These are phyloP conservation scores for Pichia sporocuriosa DNA, from an alignment of 805 yeast genomes.

Conservation along the genomic window DNA sequence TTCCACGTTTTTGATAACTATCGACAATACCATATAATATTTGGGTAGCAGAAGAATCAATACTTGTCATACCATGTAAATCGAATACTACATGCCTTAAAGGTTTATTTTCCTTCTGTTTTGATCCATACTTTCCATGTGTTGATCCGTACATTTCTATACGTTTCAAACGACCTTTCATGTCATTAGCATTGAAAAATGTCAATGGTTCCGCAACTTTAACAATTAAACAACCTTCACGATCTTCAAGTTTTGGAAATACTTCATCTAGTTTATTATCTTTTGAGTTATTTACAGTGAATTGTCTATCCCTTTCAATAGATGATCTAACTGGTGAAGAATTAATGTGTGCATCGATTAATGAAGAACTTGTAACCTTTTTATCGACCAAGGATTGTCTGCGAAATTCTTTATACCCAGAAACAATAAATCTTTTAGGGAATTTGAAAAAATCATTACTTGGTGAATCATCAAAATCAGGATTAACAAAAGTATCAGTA, in stretches of 20 bases:
- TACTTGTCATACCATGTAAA: slow-evolving; percentile 70
- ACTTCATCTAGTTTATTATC: background rate
- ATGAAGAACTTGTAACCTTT: background rate
- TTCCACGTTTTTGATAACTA: slow-evolving; percentile 46
- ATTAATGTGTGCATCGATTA: background rate
- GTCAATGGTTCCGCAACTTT: slow-evolving; percentile 85
- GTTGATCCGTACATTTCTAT: slow-evolving; percentile 74
- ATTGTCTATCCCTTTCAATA: background rate
- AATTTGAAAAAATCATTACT: slow-evolving; percentile 9
- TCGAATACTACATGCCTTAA: slow-evolving; percentile 63
- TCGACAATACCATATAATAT: slow-evolving; percentile 55
- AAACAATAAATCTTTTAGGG: slow-evolving; percentile 18
- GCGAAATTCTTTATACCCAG: slow-evolving; percentile 25
- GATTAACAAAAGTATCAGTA: slow-evolving; percentile 58
- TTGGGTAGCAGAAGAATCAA: slow-evolving; percentile 78
- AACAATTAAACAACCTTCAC: slow-evolving; percentile 71
- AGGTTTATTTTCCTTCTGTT: slow-evolving; percentile 30
- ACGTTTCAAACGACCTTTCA: slow-evolving; percentile 58
- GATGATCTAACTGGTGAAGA: background rate
- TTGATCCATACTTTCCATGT: slow-evolving; percentile 61
- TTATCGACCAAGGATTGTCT: slow-evolving; percentile 15
- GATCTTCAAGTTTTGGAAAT: slow-evolving; percentile 32
- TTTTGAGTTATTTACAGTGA: background rate
- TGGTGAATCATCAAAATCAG: slow-evolving; percentile 43
- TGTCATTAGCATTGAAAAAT: slow-evolving; percentile 77